Percentiles rank a stretch among this genome's conserved stretches.
These are phyloP conservation scores for Nothophoma quercina DNA, from an alignment of 2,329 filamentous ascomycete species.

Conservation along the genomic window DNA sequence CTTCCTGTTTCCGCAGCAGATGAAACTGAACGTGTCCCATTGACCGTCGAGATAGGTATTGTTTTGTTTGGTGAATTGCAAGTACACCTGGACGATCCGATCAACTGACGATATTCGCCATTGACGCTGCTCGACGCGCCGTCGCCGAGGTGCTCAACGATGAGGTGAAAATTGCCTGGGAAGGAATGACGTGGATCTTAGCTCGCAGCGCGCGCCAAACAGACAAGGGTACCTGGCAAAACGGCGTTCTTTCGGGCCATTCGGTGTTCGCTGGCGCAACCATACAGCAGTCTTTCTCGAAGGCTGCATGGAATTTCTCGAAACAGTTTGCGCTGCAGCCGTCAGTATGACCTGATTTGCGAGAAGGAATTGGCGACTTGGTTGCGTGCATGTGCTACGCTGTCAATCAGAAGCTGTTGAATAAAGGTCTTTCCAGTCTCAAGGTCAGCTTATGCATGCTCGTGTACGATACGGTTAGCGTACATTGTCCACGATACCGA, in stretches of 20 bases:
- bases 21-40: constrained; percentile 17
- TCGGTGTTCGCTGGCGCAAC: constrained; percentile 16
- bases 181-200: constrained; percentile 15
- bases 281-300: constrained; percentile 9
- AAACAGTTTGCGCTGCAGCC: constrained; percentile 1
- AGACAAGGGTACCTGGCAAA: constrained; percentile 3
- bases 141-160: constrained; percentile 5
- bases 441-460: constrained; percentile 15
- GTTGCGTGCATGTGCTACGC: neutral
- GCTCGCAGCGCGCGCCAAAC: neutral
- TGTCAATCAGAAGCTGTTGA: constrained; percentile 7
- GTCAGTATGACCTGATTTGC: neutral
- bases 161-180: constrained; percentile 3
- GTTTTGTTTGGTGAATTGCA: constrained; percentile 9
- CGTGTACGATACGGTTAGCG: constrained; percentile 15
- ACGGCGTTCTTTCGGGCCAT: constrained; percentile 13
- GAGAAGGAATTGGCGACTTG: neutral
- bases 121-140: constrained; percentile 7
- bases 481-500: constrained; percentile 15
- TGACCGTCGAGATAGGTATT: neutral
- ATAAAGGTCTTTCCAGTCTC: constrained; percentile 2
- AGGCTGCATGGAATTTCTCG: constrained; percentile 12
- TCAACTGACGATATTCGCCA: constrained; percentile 5
- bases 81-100: neutral
- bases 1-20: constrained; percentile 11